phyloP scores from a whole-genome alignment of 306 rosid genomes.

The Medicago lupulina region DNA sequence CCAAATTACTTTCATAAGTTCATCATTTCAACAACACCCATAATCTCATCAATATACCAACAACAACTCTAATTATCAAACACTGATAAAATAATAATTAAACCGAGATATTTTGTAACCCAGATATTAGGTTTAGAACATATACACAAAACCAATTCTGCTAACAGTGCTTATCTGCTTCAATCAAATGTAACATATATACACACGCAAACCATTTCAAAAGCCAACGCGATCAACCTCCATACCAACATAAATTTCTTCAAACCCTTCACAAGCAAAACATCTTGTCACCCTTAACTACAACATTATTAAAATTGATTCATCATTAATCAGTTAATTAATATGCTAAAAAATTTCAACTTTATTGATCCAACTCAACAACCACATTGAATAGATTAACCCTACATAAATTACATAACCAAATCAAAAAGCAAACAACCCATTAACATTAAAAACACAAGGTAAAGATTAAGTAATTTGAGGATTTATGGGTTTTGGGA shows the following conservation, averaged over 20 bases:
- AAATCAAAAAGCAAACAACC: constrained; percentile 32
- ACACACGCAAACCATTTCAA: constrained; percentile 89
- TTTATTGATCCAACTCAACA: constrained; percentile 35
- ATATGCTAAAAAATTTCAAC: constrained; percentile 10
- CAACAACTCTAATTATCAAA: too few relatives aligned
- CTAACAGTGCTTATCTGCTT: constrained; percentile 72
- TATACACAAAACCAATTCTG: constrained; percentile 57
- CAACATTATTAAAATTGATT: constrained; percentile 28
- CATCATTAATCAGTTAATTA: background rate
- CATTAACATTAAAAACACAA: constrained; percentile 22
- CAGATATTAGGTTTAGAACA: too few relatives aligned
- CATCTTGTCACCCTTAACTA: constrained; percentile 59
- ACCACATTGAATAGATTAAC: constrained; percentile 29
- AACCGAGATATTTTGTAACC: too few relatives aligned
- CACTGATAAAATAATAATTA: too few relatives aligned
- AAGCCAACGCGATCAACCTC: constrained; percentile 74
- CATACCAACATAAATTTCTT: constrained; percentile 75
- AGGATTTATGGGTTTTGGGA: too few relatives aligned
- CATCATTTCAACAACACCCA: too few relatives aligned
- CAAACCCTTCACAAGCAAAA: constrained; percentile 57
- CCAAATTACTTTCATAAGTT: too few relatives aligned
- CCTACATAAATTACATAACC: constrained; percentile 39
- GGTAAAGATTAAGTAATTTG: too few relatives aligned
- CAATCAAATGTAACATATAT: constrained; percentile 83
- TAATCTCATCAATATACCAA: too few relatives aligned